phyloP scores from a whole-genome alignment of 768 basidiomycete genomes.

The Agaricus bisporus region DNA sequence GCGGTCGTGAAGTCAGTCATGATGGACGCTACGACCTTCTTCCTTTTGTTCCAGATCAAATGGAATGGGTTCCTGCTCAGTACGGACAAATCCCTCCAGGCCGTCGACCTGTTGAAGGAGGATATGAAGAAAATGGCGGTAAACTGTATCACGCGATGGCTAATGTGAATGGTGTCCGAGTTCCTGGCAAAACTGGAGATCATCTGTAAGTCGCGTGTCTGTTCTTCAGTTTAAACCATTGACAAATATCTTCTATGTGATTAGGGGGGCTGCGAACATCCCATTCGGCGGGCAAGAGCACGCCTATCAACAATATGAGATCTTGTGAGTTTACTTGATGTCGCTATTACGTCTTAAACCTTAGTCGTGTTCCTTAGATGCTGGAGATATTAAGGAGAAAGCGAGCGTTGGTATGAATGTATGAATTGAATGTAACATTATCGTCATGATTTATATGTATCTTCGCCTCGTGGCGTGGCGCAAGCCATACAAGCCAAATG shows the following conservation, averaged over 20 bases:
- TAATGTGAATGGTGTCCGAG: slow-evolving; percentile 39
- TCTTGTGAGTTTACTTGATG: slow-evolving; percentile 33
- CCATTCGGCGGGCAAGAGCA: slow-evolving; percentile 42
- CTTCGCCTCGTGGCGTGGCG: slow-evolving; percentile 43
- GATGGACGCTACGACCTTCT: slow-evolving; percentile 69
- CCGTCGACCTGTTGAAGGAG: slow-evolving; percentile 60
- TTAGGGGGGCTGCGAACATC: slow-evolving; percentile 36
- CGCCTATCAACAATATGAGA: slow-evolving; percentile 35
- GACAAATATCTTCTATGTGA: not conserved
- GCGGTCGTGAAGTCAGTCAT: slow-evolving; percentile 54
- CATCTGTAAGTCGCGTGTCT: slow-evolving; percentile 48
- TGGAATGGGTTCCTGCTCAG: slow-evolving; percentile 70
- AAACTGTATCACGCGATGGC: slow-evolving; percentile 68
- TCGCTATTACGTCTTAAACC: not conserved
- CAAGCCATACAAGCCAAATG: slow-evolving; percentile 64
- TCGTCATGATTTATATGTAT: slow-evolving; percentile 8
- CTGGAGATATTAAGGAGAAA: slow-evolving; percentile 23
- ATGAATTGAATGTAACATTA: too few species aligned
- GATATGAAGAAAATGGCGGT: slow-evolving; percentile 63
- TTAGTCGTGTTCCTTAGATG: slow-evolving; percentile 22
- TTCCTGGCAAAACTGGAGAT: slow-evolving; percentile 71
- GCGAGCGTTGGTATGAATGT: not conserved
- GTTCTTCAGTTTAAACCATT: not conserved
- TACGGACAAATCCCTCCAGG: slow-evolving; percentile 55
- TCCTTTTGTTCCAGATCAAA: slow-evolving; percentile 56